Base-by-base conservation (phyloP, 371 early-diverging fungal species). In the Batkoa obscura region DNA sequence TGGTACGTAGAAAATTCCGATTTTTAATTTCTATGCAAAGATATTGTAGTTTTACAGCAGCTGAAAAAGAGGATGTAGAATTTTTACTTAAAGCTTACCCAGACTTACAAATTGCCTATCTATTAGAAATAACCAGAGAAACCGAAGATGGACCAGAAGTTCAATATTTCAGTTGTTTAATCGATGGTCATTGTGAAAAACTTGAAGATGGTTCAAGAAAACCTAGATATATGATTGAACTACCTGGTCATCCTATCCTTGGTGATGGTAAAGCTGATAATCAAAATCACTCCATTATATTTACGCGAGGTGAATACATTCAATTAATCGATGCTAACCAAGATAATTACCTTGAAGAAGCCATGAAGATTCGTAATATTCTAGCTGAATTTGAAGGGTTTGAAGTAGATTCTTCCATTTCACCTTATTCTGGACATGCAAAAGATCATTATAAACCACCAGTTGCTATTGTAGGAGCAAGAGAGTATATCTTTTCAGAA, bases 261-360 rank as follows among this genome's bases (percentile, higher is more conserved):
- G 90, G 92, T 32, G 90, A 91, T 62, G 90, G 90, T 58, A 88
- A 89, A 68, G 79, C 88, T 0, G 90, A 89, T 64, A 89, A 90
- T 62, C 90, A 91, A 66, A 90, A 90, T 64, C 83, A 82, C 54
- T 75, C 85, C 23, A 72, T 89, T 41, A 79, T 88, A 54, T 91
- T 83, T 58, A 78, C 79, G 31, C 86, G 92, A 23, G 92, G 90
- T 43, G 88, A 87, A 64, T 84, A 84, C 50, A 43, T 84, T 39
- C 85, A 87, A 67, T 64, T 91, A 36, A 72, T 91, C 31, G 92
- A 90, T 62, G 88, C 91, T 23, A 91, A 91, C 59, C 89, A 89
- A 69, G 92, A 91, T 65, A 82, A 90, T 65, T 90, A 90, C 60
- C 72, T 86, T 9, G 86, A 85, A 58, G 90, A 91, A 68, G 76